Percentiles rank a stretch among this genome's conserved stretches.
Evolutionary conservation across 371 early-diverging fungal genomes (phyloP).

Genomic region (Mucor racemosus): DNA sequence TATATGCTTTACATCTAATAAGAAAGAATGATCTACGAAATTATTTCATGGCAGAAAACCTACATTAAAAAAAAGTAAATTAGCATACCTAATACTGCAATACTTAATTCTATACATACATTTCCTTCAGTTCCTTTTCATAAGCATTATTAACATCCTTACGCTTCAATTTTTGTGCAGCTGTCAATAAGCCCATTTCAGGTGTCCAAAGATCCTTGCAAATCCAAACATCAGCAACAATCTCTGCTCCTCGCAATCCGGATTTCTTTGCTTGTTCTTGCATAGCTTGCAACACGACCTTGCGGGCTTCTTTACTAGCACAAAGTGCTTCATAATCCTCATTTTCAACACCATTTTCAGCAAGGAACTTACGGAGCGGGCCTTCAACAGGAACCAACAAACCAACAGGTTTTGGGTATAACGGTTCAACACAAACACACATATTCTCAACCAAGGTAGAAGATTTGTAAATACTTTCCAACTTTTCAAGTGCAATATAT

Average conservation of each 20-base stretch:
- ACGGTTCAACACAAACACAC: slow-evolving; percentile 85
- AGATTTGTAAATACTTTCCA: slow-evolving; percentile 92
- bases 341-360: slow-evolving; percentile 30
- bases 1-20: not conserved
- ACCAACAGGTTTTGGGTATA: slow-evolving; percentile 70
- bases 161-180: slow-evolving; percentile 92
- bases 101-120: slow-evolving; percentile 42
- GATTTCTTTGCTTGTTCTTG: slow-evolving; percentile 37
- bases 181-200: slow-evolving; percentile 83
- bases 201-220: slow-evolving; percentile 86
- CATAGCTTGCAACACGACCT: slow-evolving; percentile 22
- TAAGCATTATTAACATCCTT: slow-evolving; percentile 69
- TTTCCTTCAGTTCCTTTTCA: slow-evolving; percentile 58
- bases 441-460: slow-evolving; percentile 78
- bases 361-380: slow-evolving; percentile 35
- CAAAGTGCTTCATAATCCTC: slow-evolving; percentile 42
- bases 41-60: slow-evolving; percentile 5
- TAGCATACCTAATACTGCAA: too few species aligned
- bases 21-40: not conserved
- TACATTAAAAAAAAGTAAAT: not conserved
- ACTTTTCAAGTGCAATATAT: slow-evolving; percentile 97
- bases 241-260: slow-evolving; percentile 78
- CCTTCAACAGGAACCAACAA: slow-evolving; percentile 71
- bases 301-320: slow-evolving; percentile 21
- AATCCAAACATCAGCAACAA: slow-evolving; percentile 71